Conservation (phyloP, 106 monocot species). For the Platanthera guangdongensis region DNA sequence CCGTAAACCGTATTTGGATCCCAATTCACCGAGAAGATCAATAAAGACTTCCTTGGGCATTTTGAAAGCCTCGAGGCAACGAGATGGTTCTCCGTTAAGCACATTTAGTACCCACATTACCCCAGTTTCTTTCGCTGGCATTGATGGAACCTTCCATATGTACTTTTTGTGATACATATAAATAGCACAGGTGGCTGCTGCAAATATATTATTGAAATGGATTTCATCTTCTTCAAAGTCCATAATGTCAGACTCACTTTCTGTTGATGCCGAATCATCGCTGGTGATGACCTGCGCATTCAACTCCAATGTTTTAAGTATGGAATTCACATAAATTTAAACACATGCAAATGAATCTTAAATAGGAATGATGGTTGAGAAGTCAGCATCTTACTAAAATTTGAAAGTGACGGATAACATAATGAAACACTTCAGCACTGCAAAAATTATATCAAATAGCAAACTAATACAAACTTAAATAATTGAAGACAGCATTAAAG, state of each 20-base stretch:
- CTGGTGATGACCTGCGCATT: not conserved
- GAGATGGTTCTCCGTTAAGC: not conserved
- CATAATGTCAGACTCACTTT: not conserved
- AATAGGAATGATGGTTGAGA: too few relatives aligned
- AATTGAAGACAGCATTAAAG: too few relatives aligned
- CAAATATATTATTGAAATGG: constrained; percentile 7
- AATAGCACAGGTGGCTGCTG: constrained; percentile 5
- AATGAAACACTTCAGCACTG: too few relatives aligned
- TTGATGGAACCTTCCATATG: constrained; percentile 2
- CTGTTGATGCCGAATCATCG: not conserved
- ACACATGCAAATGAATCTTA: too few relatives aligned
- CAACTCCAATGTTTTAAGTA: not conserved
- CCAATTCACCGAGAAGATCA: constrained; percentile 3
- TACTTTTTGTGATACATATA: constrained; percentile 5
- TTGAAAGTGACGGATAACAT: too few relatives aligned
- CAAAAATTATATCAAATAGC: too few relatives aligned
- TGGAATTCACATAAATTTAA: too few relatives aligned
- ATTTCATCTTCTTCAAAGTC: constrained; percentile 7
- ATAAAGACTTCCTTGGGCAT: constrained; percentile 4
- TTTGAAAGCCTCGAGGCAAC: constrained; percentile 2
- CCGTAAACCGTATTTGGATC: not conserved
- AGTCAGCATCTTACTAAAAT: too few relatives aligned
- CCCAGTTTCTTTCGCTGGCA: constrained; percentile 6
- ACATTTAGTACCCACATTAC: not conserved
- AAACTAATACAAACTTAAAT: too few relatives aligned